phyloP scores from a whole-genome alignment of 1,284 basidiomycete genomes.

The Bjerkandera adusta region DNA sequence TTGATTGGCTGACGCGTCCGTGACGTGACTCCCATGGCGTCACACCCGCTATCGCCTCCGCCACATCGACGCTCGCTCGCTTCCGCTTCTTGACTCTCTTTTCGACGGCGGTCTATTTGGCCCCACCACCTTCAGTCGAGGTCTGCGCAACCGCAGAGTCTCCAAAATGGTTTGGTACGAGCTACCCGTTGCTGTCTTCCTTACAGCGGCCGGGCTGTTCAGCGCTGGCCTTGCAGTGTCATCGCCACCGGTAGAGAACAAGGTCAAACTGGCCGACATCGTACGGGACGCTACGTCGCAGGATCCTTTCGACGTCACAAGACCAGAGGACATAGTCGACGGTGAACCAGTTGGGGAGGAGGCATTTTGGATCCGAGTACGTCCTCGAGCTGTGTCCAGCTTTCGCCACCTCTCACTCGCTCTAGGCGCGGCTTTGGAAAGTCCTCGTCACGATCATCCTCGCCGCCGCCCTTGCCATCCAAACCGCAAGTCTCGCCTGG shows the following conservation, averaged over 20 bases:
- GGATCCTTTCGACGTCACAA: conserved; percentile 81
- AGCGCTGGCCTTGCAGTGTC: conserved; percentile 40
- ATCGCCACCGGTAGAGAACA: conserved; percentile 42
- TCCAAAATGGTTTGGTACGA: conserved; percentile 59
- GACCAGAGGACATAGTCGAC: conserved; percentile 67
- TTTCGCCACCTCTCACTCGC: not conserved
- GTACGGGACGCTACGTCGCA: conserved; percentile 33
- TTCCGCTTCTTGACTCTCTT: too few species aligned
- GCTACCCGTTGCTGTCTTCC: conserved; percentile 45
- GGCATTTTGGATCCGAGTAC: conserved; percentile 69
- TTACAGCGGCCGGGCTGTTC: conserved; percentile 32
- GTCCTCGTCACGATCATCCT: conserved; percentile 44
- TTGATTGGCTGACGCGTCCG: too few species aligned
- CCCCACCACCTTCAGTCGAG: too few species aligned
- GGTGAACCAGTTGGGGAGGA: conserved; percentile 74
- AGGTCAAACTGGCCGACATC: conserved; percentile 52
- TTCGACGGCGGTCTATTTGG: too few species aligned
- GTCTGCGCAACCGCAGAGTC: too few species aligned
- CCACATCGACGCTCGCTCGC: too few species aligned
- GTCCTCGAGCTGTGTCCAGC: conserved; percentile 25
- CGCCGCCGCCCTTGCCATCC: conserved; percentile 44
- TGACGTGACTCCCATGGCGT: too few species aligned
- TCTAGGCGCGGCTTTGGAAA: conserved; percentile 62
- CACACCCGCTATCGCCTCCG: too few species aligned
- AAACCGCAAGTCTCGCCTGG: conserved; percentile 54